Percentiles rank a stretch among this genome's conserved stretches.
phyloP scores from a whole-genome alignment of 805 yeast genomes.

The Pichia occidentalis region DNA sequence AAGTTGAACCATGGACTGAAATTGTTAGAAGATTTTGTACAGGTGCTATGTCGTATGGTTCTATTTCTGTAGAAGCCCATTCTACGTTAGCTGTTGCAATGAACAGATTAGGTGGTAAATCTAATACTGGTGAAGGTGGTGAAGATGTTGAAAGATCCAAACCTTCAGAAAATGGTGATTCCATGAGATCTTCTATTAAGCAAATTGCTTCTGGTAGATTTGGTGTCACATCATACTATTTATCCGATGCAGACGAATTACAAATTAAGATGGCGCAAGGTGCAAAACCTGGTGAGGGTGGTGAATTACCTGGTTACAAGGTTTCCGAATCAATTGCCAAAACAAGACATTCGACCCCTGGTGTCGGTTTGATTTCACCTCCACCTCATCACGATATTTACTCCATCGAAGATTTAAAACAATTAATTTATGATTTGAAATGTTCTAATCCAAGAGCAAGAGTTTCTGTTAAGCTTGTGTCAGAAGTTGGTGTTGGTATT shows the following conservation, averaged over 20 bases:
- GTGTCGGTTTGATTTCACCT: constrained; percentile 95
- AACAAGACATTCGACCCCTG: constrained; percentile 94
- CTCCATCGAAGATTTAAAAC: constrained; percentile 96
- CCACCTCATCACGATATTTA: constrained; percentile 99
- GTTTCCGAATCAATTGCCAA: constrained; percentile 84
- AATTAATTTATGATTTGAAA: constrained; percentile 90
- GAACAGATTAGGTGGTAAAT: constrained; percentile 96
- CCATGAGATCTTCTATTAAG: constrained; percentile 98
- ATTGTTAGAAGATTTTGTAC: constrained; percentile 95
- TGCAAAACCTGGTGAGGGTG: constrained; percentile 99
- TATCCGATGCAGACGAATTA: constrained; percentile 94
- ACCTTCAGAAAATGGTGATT: constrained; percentile 80
- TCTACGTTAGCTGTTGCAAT: constrained; percentile 96
- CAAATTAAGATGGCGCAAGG: constrained; percentile 99
- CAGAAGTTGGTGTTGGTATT: constrained; percentile 98
- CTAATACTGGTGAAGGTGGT: constrained; percentile 99
- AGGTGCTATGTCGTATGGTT: constrained; percentile 99
- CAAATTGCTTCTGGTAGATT: constrained; percentile 97
- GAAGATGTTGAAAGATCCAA: constrained; percentile 89
- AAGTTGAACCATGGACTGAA: constrained; percentile 99
- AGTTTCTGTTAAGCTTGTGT: constrained; percentile 91
- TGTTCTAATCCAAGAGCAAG: constrained; percentile 97
- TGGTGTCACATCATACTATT: constrained; percentile 92
- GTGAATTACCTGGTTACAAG: constrained; percentile 94
- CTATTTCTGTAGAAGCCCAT: constrained; percentile 97